phyloP scores from a whole-genome alignment of 306 rosid genomes.

The Mucuna pruriens region DNA sequence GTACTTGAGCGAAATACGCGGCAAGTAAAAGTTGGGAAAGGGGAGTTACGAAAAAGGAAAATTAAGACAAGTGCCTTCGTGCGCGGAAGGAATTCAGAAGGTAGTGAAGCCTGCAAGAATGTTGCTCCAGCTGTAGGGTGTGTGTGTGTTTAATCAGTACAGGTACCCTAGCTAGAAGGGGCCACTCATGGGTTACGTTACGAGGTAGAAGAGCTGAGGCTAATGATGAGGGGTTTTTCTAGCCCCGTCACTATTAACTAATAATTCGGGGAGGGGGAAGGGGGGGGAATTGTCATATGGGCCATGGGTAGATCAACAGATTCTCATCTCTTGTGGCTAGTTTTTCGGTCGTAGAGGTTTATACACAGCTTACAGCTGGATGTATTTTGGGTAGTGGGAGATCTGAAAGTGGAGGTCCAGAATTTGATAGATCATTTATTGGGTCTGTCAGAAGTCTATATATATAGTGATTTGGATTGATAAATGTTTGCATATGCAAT shows the following conservation, averaged over 20 bases:
- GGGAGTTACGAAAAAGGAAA: slow-evolving; percentile 9
- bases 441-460: slow-evolving; percentile 40
- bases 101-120: slow-evolving; percentile 43
- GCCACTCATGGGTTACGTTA: slow-evolving; percentile 64
- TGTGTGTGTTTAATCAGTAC: slow-evolving; percentile 27
- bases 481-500: slow-evolving; percentile 42
- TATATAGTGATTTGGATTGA: slow-evolving; percentile 41
- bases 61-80: slow-evolving; percentile 44
- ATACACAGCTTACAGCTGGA: slow-evolving; percentile 29
- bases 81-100: slow-evolving; percentile 48
- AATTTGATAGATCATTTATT: slow-evolving; percentile 36
- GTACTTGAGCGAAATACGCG: slow-evolving; percentile 44
- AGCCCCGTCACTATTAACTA: slow-evolving; percentile 42
- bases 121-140: slow-evolving; percentile 65
- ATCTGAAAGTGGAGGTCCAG: slow-evolving; percentile 28
- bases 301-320: slow-evolving; percentile 51
- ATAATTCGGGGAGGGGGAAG: slow-evolving; percentile 42
- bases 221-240: slow-evolving; percentile 58
- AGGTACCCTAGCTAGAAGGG: slow-evolving; percentile 45
- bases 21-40: slow-evolving; percentile 48
- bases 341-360: slow-evolving; percentile 39
- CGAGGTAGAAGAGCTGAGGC: slow-evolving; percentile 58
- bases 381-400: slow-evolving; percentile 36
- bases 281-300: slow-evolving; percentile 52
- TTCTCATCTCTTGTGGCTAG: slow-evolving; percentile 45